Conservation (phyloP, 2,329 filamentous ascomycete species). For the Coleophoma crateriformis region DNA sequence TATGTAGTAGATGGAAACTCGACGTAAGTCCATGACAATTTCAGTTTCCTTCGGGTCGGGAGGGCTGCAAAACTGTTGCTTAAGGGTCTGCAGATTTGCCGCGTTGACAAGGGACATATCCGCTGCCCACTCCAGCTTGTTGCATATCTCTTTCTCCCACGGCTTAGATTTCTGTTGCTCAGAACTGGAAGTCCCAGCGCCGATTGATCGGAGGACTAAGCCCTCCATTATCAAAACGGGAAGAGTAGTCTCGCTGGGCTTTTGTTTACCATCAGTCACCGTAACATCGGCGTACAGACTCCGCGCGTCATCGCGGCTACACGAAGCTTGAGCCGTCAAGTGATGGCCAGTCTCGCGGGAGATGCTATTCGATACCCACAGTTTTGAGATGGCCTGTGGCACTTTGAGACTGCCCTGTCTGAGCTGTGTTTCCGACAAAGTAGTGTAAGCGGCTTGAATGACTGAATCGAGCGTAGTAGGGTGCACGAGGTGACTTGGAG, state of each 20-base stretch:
- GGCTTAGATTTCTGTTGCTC: background rate
- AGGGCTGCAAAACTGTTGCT: background rate
- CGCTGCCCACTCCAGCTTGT: background rate
- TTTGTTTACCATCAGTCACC: background rate
- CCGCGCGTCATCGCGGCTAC: background rate
- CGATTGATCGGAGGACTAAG: background rate
- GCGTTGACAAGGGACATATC: background rate
- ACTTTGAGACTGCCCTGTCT: background rate
- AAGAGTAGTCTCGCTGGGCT: background rate
- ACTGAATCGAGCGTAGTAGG: background rate
- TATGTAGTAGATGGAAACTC: background rate
- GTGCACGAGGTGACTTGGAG: background rate
- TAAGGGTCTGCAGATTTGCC: background rate
- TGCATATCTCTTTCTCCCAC: background rate
- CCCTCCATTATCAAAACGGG: background rate
- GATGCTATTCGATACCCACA: background rate
- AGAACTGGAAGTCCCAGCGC: background rate
- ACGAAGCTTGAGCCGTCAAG: background rate
- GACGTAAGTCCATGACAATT: background rate
- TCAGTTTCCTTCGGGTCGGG: background rate
- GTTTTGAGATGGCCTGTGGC: background rate
- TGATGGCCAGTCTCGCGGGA: background rate
- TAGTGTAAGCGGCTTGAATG: background rate
- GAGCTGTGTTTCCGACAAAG: background rate
- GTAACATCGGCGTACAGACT: background rate